Conservation (phyloP, 2,329 filamentous ascomycete species). For the Xylaria sp. region DNA sequence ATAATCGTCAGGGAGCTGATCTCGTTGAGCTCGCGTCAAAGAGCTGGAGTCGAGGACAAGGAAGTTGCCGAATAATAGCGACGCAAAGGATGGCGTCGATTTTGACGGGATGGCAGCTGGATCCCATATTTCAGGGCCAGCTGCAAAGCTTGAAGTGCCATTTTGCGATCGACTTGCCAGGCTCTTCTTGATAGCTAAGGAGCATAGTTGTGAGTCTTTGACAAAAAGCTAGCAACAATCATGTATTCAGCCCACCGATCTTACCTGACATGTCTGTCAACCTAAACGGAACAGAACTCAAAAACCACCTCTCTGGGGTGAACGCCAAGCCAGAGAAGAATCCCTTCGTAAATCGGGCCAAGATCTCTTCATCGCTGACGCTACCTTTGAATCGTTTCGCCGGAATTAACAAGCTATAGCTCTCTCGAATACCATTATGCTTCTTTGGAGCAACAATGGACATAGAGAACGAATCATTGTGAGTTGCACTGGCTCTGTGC, state of each 20-base stretch:
- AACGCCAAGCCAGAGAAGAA: conserved; percentile 19
- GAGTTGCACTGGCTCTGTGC: conserved; percentile 11
- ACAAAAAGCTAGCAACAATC: not conserved
- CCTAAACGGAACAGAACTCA: not conserved
- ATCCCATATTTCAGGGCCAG: conserved; percentile 17
- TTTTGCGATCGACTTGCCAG: conserved; percentile 15
- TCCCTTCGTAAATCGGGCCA: conserved; percentile 22
- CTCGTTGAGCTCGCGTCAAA: conserved; percentile 4
- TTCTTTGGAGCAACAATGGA: conserved; percentile 4
- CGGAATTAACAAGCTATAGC: conserved; percentile 22
- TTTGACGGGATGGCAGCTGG: conserved; percentile 16
- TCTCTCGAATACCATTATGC: conserved; percentile 14
- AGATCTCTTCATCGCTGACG: conserved; percentile 25
- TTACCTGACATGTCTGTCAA: conserved; percentile 23
- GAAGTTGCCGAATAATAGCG: conserved; percentile 24
- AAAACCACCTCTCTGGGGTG: conserved; percentile 16
- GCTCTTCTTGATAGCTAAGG: conserved; percentile 12
- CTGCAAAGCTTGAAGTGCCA: not conserved
- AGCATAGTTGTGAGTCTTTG: conserved; percentile 4
- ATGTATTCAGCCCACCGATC: no score
- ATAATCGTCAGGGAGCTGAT: conserved; percentile 21
- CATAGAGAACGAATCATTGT: conserved; percentile 8
- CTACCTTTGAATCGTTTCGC: not conserved
- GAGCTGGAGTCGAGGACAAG: conserved; percentile 21
- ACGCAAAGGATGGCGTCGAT: conserved; percentile 21